A percentile compares a stretch with the other conserved stretches of the same genome.
These are phyloP conservation scores for Microsporum canis DNA, from an alignment of 2,329 filamentous ascomycete genomes.

Conservation along the genomic window DNA sequence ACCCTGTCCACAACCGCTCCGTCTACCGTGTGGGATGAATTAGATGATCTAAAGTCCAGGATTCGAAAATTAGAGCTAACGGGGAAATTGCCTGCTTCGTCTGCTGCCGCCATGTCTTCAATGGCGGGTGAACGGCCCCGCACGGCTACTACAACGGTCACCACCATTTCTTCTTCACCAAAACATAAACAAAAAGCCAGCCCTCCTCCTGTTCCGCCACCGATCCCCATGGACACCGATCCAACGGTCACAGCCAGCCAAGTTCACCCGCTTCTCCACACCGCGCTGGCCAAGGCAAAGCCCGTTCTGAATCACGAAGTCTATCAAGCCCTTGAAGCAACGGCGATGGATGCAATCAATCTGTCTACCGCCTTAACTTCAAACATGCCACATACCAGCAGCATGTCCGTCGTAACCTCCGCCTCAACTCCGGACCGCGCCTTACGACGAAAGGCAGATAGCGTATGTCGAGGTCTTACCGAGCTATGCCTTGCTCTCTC, in stretches of 20 bases:
- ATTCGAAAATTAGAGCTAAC: slow-evolving; percentile 84
- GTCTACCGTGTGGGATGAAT: slow-evolving; percentile 92
- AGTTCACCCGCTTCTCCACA: slow-evolving; percentile 64
- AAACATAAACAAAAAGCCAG: slow-evolving; percentile 53
- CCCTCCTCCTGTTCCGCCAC: slow-evolving; percentile 22
- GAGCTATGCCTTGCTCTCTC: slow-evolving; percentile 80
- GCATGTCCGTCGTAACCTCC: slow-evolving; percentile 28
- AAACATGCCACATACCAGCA: slow-evolving; percentile 47
- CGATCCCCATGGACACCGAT: slow-evolving; percentile 23
- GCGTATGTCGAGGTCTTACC: slow-evolving; percentile 81
- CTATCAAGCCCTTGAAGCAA: slow-evolving; percentile 67
- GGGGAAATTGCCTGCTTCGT: slow-evolving; percentile 73
- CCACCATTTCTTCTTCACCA: slow-evolving; percentile 81
- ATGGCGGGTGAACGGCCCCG: slow-evolving; percentile 69
- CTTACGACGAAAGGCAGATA: slow-evolving; percentile 79
- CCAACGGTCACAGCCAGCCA: slow-evolving; percentile 41
- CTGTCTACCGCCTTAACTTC: slow-evolving; percentile 68
- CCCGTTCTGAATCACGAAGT: slow-evolving; percentile 57
- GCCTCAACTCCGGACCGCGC: slow-evolving; percentile 58
- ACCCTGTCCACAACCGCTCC: slow-evolving; percentile 78
- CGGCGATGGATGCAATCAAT: slow-evolving; percentile 68
- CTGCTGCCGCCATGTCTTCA: slow-evolving; percentile 65
- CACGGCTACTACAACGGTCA: slow-evolving; percentile 83
- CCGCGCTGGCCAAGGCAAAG: slow-evolving; percentile 70
- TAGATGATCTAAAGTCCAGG: slow-evolving; percentile 88